phyloP scores from a whole-genome alignment of 2,329 filamentous ascomycete species.

The Colletotrichum ledebouriae region DNA sequence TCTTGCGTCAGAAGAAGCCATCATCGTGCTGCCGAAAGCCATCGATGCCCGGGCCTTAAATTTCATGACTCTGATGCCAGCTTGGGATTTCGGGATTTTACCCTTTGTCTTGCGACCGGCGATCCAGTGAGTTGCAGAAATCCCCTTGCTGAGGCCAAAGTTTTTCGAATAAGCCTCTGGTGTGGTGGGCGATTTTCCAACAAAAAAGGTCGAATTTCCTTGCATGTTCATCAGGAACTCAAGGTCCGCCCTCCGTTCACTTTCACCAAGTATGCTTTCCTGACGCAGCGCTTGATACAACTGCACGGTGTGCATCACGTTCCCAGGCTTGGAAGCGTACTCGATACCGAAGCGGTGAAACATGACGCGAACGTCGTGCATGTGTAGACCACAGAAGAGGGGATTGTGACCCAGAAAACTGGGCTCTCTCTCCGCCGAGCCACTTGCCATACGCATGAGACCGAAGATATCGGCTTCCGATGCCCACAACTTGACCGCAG shows the following conservation, averaged over 20 bases:
- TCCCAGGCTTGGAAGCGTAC: slow-evolving; percentile 39
- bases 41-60: slow-evolving; percentile 13
- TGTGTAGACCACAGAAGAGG: slow-evolving; percentile 43
- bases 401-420: slow-evolving; percentile 45
- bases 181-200: slow-evolving; percentile 42
- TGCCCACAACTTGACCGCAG: slow-evolving; percentile 35
- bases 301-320: slow-evolving; percentile 43
- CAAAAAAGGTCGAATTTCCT: slow-evolving; percentile 44
- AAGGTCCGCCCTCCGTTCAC: slow-evolving; percentile 28
- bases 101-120: slow-evolving; percentile 32
- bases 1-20: slow-evolving; percentile 11
- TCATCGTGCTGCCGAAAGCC: not conserved
- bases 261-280: slow-evolving; percentile 43
- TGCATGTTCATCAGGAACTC: slow-evolving; percentile 28
- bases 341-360: slow-evolving; percentile 41
- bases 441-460: not conserved
- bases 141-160: slow-evolving; percentile 43
- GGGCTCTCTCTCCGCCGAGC: slow-evolving; percentile 6
- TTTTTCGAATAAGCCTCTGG: slow-evolving; percentile 46
- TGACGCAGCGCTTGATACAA: slow-evolving; percentile 46
- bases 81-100: slow-evolving; percentile 27
- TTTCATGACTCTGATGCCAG: slow-evolving; percentile 42
- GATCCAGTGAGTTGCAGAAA: slow-evolving; percentile 44
- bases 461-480: slow-evolving; percentile 36
- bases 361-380: slow-evolving; percentile 43